Percentiles rank a stretch among this genome's conserved stretches.
These are phyloP conservation scores for Eustoma russellianum DNA, from an alignment of 257 asterid genomes.

Conservation along the genomic window DNA sequence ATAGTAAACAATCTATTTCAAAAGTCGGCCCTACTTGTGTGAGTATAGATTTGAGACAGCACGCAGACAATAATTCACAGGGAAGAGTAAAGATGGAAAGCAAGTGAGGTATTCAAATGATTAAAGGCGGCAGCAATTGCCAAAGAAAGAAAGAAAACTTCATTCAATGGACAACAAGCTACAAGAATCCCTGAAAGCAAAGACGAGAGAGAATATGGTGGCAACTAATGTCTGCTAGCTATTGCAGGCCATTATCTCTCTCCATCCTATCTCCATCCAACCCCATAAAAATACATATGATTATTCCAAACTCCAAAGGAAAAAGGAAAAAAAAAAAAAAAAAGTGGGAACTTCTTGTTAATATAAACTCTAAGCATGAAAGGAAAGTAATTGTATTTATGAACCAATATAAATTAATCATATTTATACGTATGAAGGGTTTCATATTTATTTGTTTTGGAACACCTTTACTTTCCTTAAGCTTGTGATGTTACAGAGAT, in stretches of 20 bases:
- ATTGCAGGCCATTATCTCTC: constrained; percentile 74
- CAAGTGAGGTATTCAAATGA: constrained; percentile 36
- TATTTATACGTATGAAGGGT: too few species aligned
- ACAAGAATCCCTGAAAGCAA: constrained; percentile 70
- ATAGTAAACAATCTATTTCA: not conserved
- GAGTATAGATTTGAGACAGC: constrained; percentile 9
- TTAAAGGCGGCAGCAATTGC: constrained; percentile 12
- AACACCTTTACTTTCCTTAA: too few species aligned
- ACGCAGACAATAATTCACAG: constrained; percentile 19
- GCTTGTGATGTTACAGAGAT: too few species aligned
- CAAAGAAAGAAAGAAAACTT: constrained; percentile 13
- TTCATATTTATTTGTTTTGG: too few species aligned
- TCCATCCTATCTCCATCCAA: constrained; percentile 43
- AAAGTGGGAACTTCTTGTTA: too few species aligned
- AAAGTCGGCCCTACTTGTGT: constrained; percentile 20
- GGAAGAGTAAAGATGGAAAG: constrained; percentile 24
- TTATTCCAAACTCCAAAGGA: constrained; percentile 8
- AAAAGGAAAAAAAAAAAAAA: not conserved
- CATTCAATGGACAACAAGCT: constrained; percentile 49
- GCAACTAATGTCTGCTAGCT: constrained; percentile 74
- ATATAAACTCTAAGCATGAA: too few species aligned
- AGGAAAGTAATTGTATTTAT: too few species aligned
- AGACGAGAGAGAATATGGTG: constrained; percentile 72
- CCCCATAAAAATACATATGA: constrained; percentile 13
- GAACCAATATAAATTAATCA: too few species aligned